Base-by-base conservation (phyloP, 2,329 filamentous ascomycete species). In the Penicillium italicum region DNA sequence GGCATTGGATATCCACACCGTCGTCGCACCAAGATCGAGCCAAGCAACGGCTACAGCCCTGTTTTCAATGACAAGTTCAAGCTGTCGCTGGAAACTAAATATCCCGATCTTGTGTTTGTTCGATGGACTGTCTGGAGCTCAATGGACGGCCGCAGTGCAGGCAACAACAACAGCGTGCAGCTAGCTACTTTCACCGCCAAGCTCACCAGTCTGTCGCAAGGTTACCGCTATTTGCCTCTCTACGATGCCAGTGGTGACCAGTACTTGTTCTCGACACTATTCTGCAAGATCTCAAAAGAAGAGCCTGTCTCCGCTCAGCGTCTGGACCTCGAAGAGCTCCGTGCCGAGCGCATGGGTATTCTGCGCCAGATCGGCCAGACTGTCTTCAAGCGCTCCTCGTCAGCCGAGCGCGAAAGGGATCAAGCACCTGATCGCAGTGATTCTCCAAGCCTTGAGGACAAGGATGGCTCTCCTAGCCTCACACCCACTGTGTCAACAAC, bases 141-240 rank as follows among this genome's bases (percentile, higher is more conserved):
- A 1, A 80, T 85, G 56, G 90, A 93, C 69, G 89, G 89, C 40
- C 82, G 86, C 64, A 87, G 79, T 62, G 83, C 84, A 62, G 89
- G 83, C 56, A 86, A 86, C 60, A 80, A 79, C 75, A 83, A 73
- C 75, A 82, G 62, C 77, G 74, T 77, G 24, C 79, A 90, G 22
- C 81, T 97, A 55, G 94, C 91, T 3, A 94, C 89, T 1, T 97
- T 93, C 74, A 97, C 91, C 2, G 92, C 90, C 60, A 97, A 97
- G 76, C 85, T 97, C 49, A 87, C 82, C 76, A 95, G 87, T 69
- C 82, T 97, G 40, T 91, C 93, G 70, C 87, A 94, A 73, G 94
- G 94, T 28, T 97, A 94, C 73, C 91, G 93, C 59, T 95, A 96
- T 58, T 80, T 97, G 50, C 94, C 93, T 11, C 81, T 99, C 16